phyloP scores from a whole-genome alignment of 768 basidiomycete genomes.

The Lentinula detonsa region DNA sequence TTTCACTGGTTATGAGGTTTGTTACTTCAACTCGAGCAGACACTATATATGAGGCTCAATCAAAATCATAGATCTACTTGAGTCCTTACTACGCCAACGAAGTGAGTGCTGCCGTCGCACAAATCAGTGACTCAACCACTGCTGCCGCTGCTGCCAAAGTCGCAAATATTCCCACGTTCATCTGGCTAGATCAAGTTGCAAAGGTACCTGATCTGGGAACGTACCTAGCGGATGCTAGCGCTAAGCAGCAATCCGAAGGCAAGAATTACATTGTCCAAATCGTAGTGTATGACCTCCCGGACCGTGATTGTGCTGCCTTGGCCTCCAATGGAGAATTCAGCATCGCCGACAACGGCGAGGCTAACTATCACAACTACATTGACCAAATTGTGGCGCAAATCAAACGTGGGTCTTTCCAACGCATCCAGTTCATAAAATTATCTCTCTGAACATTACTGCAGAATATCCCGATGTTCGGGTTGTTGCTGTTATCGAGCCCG shows the following conservation, averaged over 20 bases:
- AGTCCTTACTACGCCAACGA: slow-evolving; percentile 53
- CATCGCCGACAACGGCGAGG: slow-evolving; percentile 49
- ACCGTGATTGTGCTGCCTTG: slow-evolving; percentile 60
- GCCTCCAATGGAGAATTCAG: slow-evolving; percentile 64
- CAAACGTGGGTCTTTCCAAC: slow-evolving; percentile 27
- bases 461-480: slow-evolving; percentile 57
- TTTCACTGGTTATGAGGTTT: slow-evolving; percentile 41
- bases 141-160: slow-evolving; percentile 46
- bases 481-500: slow-evolving; percentile 62
- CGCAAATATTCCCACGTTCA: slow-evolving; percentile 53
- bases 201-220: slow-evolving; percentile 50
- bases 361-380: slow-evolving; percentile 53
- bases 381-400: slow-evolving; percentile 56
- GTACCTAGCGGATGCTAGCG: slow-evolving; percentile 48
- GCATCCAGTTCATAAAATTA: background rate
- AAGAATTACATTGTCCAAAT: slow-evolving; percentile 46
- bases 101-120: slow-evolving; percentile 40
- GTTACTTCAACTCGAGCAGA: background rate
- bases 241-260: slow-evolving; percentile 38
- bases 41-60: background rate
- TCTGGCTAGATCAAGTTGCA: slow-evolving; percentile 52
- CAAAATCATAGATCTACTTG: slow-evolving; percentile 35
- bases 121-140: slow-evolving; percentile 42
- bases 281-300: slow-evolving; percentile 55
- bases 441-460: slow-evolving; percentile 11